A percentile compares a stretch with the other conserved stretches of the same genome.
These are phyloP conservation scores for Pseudogymnoascus sp. DNA, from an alignment of 2,329 filamentous ascomycete genomes.

Conservation along the genomic window DNA sequence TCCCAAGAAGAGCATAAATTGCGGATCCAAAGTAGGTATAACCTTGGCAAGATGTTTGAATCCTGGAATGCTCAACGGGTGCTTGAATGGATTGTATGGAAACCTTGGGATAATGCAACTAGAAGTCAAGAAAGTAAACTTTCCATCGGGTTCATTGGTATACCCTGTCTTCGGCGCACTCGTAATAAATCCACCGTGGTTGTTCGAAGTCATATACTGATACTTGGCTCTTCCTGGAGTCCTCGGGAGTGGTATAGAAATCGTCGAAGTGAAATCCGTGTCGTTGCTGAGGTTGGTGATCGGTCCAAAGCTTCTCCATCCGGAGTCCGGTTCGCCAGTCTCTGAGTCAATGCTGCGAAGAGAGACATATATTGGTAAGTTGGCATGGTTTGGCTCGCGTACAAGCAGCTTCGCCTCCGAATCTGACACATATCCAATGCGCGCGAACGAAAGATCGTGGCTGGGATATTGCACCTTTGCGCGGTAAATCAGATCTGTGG, in stretches of 20 bases:
- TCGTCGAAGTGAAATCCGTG: constrained; percentile 72
- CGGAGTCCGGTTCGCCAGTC: constrained; percentile 44
- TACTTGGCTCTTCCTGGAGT: constrained; percentile 62
- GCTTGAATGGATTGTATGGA: constrained; percentile 77
- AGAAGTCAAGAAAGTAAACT: constrained; percentile 84
- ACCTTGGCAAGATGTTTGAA: constrained; percentile 67
- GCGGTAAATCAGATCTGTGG: constrained; percentile 70
- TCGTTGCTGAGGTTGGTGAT: constrained; percentile 60
- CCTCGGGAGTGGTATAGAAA: constrained; percentile 57
- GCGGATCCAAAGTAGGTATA: constrained; percentile 62
- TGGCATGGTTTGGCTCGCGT: constrained; percentile 68
- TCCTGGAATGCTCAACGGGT: constrained; percentile 74
- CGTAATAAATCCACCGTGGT: constrained; percentile 73
- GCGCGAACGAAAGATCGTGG: constrained; percentile 73
- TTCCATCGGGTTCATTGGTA: constrained; percentile 51
- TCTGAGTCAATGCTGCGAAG: constrained; percentile 48
- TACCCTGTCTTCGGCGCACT: constrained; percentile 65
- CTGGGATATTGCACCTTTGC: constrained; percentile 61
- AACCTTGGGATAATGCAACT: constrained; percentile 90
- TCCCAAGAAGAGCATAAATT: constrained; percentile 75
- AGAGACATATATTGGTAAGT: constrained; percentile 68
- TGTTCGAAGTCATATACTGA: constrained; percentile 79
- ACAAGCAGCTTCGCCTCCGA: constrained; percentile 72
- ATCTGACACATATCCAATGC: constrained; percentile 79
- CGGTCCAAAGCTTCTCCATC: constrained; percentile 60